Conservation (phyloP, 176 grass and related monocot species). For the Tillandsia fasciculata region DNA sequence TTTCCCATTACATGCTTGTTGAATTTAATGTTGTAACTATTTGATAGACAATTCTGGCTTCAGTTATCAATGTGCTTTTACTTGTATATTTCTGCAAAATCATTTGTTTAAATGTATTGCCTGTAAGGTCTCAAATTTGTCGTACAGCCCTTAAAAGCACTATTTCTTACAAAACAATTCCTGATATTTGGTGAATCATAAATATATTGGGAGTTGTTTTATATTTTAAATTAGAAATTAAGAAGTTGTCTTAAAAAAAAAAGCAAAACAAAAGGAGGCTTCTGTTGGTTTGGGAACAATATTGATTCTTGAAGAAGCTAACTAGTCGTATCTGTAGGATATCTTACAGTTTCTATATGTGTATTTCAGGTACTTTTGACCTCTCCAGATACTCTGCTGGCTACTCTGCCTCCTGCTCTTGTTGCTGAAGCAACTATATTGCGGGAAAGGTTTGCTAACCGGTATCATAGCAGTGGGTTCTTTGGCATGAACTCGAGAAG, state of each 20-base stretch:
- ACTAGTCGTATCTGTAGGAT: background rate
- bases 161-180: too few species aligned
- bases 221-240: too few species aligned
- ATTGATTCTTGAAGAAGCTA: background rate
- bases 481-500: constrained; percentile 84
- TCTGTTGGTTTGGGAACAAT: background rate
- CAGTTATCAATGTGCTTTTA: background rate
- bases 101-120: too few species aligned
- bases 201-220: too few species aligned
- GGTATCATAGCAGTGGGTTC: constrained; percentile 58
- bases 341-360: constrained; percentile 8
- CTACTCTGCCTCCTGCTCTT: constrained; percentile 84
- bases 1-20: constrained; percentile 1
- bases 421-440: constrained; percentile 99
- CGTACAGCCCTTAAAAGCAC: too few species aligned
- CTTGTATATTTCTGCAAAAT: too few species aligned
- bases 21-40: background rate
- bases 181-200: too few species aligned
- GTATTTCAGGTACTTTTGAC: constrained; percentile 82
- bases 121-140: too few species aligned
- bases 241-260: too few species aligned
- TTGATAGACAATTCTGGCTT: background rate
- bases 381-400: constrained; percentile 90
- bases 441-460: constrained; percentile 93
- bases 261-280: too few species aligned